Conservation (phyloP, 2,329 filamentous ascomycete genomes). For the Penicillium brasilianum region DNA sequence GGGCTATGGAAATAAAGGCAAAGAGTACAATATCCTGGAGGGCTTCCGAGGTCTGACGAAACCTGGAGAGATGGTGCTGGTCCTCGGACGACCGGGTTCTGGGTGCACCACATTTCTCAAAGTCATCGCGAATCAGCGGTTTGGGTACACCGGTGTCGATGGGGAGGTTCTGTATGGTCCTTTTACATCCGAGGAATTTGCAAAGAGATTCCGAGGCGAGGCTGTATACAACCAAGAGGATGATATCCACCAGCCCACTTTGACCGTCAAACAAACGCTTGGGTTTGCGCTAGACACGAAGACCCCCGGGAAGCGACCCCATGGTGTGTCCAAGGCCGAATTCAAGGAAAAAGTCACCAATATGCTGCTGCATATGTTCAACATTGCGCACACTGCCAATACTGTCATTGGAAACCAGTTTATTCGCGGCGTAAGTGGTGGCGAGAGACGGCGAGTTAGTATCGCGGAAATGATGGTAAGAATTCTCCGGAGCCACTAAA, state of each 20-base stretch:
- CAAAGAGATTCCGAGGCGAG: conserved; percentile 75
- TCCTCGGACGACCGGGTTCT: conserved; percentile 76
- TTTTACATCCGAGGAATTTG: conserved; percentile 72
- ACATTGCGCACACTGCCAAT: conserved; percentile 84
- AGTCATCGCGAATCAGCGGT: conserved; percentile 69
- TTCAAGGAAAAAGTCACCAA: conserved; percentile 79
- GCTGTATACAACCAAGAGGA: conserved; percentile 87
- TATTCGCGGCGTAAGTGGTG: conserved; percentile 76
- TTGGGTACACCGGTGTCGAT: conserved; percentile 63
- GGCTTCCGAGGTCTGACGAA: conserved; percentile 66
- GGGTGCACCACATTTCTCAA: conserved; percentile 74
- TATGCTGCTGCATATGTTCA: conserved; percentile 86
- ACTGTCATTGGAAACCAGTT: conserved; percentile 86
- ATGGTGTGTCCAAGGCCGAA: conserved; percentile 70
- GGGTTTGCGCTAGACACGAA: conserved; percentile 85
- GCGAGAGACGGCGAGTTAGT: conserved; percentile 76
- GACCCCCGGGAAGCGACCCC: conserved; percentile 78
- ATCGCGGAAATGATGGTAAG: conserved; percentile 80
- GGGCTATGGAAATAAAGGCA: conserved; percentile 69
- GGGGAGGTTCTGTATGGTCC: conserved; percentile 80
- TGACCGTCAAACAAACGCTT: conserved; percentile 87
- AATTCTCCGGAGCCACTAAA: too few species aligned
- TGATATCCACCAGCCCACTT: conserved; percentile 80
- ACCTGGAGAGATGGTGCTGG: conserved; percentile 87
- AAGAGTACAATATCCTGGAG: conserved; percentile 74